Conservation (phyloP, 192 early-diverging fungal genomes). For the Backusella sp. region DNA sequence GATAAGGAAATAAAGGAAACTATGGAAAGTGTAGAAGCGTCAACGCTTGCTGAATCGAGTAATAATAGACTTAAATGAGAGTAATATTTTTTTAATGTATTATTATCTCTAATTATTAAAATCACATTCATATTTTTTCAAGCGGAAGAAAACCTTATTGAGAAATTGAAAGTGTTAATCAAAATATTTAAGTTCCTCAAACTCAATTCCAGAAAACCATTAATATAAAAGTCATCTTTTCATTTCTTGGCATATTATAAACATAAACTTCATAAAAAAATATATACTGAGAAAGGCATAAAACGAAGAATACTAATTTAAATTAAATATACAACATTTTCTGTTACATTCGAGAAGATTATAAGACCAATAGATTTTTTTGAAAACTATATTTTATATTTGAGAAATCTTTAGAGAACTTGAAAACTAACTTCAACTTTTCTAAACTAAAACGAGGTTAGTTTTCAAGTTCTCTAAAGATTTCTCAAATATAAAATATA, state of each 20-base stretch:
- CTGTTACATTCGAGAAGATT: too few relatives aligned
- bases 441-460: too few relatives aligned
- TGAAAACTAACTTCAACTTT: too few relatives aligned
- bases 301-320: conserved; percentile 8
- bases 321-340: not conserved
- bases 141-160: conserved; percentile 18
- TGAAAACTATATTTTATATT: too few relatives aligned
- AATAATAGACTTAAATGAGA: not conserved
- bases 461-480: too few relatives aligned
- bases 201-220: conserved; percentile 24
- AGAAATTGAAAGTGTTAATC: conserved; percentile 11
- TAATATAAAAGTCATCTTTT: conserved; percentile 16
- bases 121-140: not conserved
- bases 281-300: conserved; percentile 18
- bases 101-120: not conserved
- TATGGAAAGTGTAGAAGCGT: conserved; percentile 4
- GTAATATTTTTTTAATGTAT: not conserved
- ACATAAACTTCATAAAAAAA: conserved; percentile 17
- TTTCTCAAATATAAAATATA: too few relatives aligned
- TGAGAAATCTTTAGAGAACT: too few relatives aligned
- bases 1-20: conserved; percentile 14
- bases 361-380: too few relatives aligned
- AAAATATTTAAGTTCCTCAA: conserved; percentile 26
- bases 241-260: conserved; percentile 21
- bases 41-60: not conserved